Percentiles rank a stretch among this genome's conserved stretches.
These are phyloP conservation scores for Septoria petroselini DNA, from an alignment of 2,329 filamentous ascomycete species.

Conservation along the genomic window DNA sequence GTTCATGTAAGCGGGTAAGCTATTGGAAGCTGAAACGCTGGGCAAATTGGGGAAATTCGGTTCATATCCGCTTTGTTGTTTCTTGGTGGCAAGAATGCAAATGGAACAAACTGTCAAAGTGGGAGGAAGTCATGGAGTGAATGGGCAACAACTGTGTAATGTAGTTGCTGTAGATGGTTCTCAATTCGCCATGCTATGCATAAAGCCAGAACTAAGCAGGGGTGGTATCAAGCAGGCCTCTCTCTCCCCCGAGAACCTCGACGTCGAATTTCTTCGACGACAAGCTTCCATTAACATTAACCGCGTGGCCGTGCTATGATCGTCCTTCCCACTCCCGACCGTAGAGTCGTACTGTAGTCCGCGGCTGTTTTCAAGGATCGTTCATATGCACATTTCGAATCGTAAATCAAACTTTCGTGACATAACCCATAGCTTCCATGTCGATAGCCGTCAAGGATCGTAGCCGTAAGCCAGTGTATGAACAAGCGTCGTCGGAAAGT, in stretches of 20 bases:
- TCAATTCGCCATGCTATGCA: slow-evolving; percentile 9
- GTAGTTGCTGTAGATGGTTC: slow-evolving; percentile 1
- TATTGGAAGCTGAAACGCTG: background rate
- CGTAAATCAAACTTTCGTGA: slow-evolving; percentile 23
- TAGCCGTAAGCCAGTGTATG: slow-evolving; percentile 10
- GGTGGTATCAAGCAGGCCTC: background rate
- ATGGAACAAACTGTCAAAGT: background rate
- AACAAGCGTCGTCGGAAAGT: background rate
- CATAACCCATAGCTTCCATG: background rate
- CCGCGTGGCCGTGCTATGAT: slow-evolving; percentile 1
- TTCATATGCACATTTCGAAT: slow-evolving; percentile 31
- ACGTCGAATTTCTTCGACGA: slow-evolving; percentile 1
- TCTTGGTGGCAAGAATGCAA: background rate
- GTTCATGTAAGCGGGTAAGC: background rate
- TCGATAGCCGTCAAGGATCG: slow-evolving; percentile 19
- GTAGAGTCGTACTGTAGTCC: slow-evolving; percentile 4
- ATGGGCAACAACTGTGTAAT: too few relatives aligned
- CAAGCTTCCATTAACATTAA: slow-evolving; percentile 10
- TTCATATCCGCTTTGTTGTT: background rate
- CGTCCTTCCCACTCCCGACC: background rate
- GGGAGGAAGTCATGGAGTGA: too few relatives aligned
- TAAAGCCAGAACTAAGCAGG: background rate
- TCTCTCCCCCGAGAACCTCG: slow-evolving; percentile 2
- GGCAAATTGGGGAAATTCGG: background rate
- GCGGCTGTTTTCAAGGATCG: slow-evolving; percentile 17